A percentile compares a stretch with the other conserved stretches of the same genome.
phyloP scores from a whole-genome alignment of 179 eudicot genomes.

The Spergularia azorica region DNA sequence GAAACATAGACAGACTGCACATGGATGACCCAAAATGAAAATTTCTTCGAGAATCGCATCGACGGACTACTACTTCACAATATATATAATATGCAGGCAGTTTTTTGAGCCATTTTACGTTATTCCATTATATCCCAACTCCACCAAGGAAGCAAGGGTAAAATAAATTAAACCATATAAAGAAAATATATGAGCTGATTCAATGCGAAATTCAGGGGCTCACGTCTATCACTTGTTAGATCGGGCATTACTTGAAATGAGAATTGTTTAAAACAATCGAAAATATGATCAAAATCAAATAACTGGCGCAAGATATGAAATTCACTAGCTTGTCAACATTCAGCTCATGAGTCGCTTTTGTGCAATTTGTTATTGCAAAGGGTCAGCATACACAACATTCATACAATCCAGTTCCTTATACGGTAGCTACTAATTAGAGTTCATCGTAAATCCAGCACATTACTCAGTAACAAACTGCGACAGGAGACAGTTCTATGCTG shows the following conservation, averaged over 20 bases:
- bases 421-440: neutral
- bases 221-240: neutral
- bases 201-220: neutral
- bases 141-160: too few species aligned
- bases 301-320: too few species aligned
- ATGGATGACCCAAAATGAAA: too few species aligned
- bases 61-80: too few species aligned
- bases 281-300: neutral
- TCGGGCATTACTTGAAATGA: neutral
- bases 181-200: too few species aligned
- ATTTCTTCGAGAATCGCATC: too few species aligned
- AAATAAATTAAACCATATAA: too few species aligned
- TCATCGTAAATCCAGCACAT: neutral
- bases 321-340: neutral
- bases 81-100: too few species aligned
- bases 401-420: neutral
- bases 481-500: slow-evolving; percentile 2
- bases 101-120: too few species aligned
- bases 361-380: neutral
- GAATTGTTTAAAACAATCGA: neutral
- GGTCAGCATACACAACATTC: neutral
- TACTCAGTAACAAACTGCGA: neutral
- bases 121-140: too few species aligned
- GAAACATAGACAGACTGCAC: too few species aligned
- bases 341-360: neutral